These are phyloP conservation scores for Durotheca rogersii DNA, from an alignment of 495 filamentous ascomycete genomes.

Conservation along the genomic window DNA sequence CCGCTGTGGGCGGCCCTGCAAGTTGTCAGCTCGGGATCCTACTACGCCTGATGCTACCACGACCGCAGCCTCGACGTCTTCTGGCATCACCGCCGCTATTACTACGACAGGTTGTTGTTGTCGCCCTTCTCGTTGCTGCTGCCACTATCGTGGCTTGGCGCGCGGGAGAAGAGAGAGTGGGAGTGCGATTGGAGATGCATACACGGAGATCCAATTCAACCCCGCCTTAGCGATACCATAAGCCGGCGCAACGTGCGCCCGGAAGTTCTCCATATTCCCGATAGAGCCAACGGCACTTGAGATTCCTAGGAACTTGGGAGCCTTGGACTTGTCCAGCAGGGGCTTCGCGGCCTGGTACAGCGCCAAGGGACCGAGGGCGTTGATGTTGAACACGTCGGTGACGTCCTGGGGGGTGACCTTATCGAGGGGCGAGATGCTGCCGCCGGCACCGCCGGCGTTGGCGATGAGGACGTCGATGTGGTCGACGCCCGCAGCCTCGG, in stretches of 20 bases:
- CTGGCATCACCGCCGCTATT: too few relatives aligned
- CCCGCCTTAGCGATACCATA: constrained; percentile 17
- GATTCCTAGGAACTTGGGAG: constrained; percentile 12
- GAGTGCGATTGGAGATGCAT: background rate
- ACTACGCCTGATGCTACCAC: too few relatives aligned
- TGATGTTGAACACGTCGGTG: constrained; percentile 9
- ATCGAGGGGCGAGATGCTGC: constrained; percentile 12
- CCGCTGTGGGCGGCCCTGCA: constrained; percentile 1
- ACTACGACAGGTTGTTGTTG: too few relatives aligned
- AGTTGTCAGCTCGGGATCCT: background rate
- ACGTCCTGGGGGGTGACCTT: constrained; percentile 11
- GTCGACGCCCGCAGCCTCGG: constrained; percentile 8
- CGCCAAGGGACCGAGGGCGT: constrained; percentile 15
- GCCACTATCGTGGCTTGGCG: too few relatives aligned
- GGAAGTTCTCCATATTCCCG: background rate
- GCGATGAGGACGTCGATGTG: constrained; percentile 28
- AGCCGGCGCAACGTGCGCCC: constrained; percentile 4
- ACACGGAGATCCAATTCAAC: constrained; percentile 13
- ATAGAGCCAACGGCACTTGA: constrained; percentile 3
- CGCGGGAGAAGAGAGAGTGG: too few relatives aligned
- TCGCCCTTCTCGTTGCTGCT: too few relatives aligned
- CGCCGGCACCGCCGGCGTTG: constrained; percentile 35
- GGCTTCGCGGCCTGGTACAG: constrained; percentile 13
- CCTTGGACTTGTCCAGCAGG: constrained; percentile 11
- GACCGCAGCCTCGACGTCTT: too few relatives aligned